Evolutionary conservation across 2,329 filamentous ascomycete genomes (phyloP).

Genomic region (Neonectria magnoliae): DNA sequence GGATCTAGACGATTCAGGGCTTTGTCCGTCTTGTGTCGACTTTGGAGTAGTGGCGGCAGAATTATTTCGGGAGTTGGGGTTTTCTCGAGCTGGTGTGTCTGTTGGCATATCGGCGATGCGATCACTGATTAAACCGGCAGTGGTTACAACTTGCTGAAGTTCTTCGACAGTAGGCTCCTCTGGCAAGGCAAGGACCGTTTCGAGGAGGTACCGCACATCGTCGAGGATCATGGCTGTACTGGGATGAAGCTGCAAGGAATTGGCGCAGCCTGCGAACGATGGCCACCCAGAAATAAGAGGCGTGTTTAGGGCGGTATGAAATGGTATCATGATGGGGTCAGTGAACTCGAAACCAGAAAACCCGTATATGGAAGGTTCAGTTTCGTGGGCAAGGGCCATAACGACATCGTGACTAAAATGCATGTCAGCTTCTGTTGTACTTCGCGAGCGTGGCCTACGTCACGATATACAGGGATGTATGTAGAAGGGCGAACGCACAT

Average conservation of each 20-base stretch:
- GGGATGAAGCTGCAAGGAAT: conserved; percentile 55
- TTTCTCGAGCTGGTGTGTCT: conserved; percentile 32
- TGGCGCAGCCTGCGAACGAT: conserved; percentile 54
- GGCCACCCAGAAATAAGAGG: conserved; percentile 57
- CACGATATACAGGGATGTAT: not conserved
- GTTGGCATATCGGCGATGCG: conserved; percentile 50
- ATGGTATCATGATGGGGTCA: conserved; percentile 50
- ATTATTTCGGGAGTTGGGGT: conserved; percentile 25
- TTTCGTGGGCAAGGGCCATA: conserved; percentile 60
- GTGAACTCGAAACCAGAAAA: conserved; percentile 54
- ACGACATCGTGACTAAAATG: conserved; percentile 55
- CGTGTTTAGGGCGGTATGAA: conserved; percentile 58
- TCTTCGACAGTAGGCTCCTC: conserved; percentile 47
- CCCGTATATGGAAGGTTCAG: conserved; percentile 53
- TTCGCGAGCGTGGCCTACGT: not conserved
- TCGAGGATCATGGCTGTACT: conserved; percentile 61
- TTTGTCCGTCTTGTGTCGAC: conserved; percentile 19
- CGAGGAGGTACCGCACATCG: conserved; percentile 59
- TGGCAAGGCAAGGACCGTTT: conserved; percentile 54
- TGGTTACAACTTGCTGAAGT: conserved; percentile 51
- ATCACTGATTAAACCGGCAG: conserved; percentile 53
- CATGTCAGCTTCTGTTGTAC: conserved; percentile 27
- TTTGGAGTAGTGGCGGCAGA: conserved; percentile 26
- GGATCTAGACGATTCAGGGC: conserved; percentile 26
- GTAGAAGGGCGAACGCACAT: conserved; percentile 49